Evolutionary conservation across 441 rosid genomes (phyloP).

Genomic region (Populus hybrid): DNA sequence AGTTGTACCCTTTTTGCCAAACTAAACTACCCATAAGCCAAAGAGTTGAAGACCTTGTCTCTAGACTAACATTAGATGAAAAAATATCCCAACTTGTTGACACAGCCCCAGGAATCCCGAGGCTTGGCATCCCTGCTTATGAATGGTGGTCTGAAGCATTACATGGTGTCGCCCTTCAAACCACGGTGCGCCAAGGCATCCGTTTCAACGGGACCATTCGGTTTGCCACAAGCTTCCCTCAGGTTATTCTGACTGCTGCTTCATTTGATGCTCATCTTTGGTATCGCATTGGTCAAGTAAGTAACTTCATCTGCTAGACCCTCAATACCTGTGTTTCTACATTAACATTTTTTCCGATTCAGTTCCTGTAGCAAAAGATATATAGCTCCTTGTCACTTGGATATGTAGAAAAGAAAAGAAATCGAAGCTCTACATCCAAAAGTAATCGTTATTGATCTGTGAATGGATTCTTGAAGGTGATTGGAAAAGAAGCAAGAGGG

Average conservation of each 20-base stretch:
- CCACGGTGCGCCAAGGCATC: slow-evolving; percentile 42
- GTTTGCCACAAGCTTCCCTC: slow-evolving; percentile 80
- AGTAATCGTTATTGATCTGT: background rate
- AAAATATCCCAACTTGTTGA: background rate
- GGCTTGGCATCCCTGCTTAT: slow-evolving; percentile 4
- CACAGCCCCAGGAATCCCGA: background rate
- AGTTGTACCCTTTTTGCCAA: slow-evolving; percentile 48
- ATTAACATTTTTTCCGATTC: background rate
- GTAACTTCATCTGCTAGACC: background rate
- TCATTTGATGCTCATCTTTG: slow-evolving; percentile 61
- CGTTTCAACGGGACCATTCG: slow-evolving; percentile 52
- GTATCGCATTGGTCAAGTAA: slow-evolving; percentile 75
- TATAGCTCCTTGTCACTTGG: background rate
- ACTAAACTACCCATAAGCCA: slow-evolving; percentile 22
- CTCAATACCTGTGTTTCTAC: background rate
- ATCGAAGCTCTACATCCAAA: background rate
- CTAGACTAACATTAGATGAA: background rate
- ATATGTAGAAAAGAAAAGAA: background rate
- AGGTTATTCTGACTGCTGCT: slow-evolving; percentile 71
- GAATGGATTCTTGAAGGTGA: slow-evolving; percentile 31
- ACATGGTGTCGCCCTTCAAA: slow-evolving; percentile 62
- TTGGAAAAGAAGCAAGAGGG: slow-evolving; percentile 75
- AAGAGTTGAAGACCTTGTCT: background rate
- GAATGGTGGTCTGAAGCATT: slow-evolving; percentile 53
- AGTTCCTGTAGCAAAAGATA: background rate